phyloP scores from a whole-genome alignment of 306 rosid genomes.

The Begonia loranthoides region DNA sequence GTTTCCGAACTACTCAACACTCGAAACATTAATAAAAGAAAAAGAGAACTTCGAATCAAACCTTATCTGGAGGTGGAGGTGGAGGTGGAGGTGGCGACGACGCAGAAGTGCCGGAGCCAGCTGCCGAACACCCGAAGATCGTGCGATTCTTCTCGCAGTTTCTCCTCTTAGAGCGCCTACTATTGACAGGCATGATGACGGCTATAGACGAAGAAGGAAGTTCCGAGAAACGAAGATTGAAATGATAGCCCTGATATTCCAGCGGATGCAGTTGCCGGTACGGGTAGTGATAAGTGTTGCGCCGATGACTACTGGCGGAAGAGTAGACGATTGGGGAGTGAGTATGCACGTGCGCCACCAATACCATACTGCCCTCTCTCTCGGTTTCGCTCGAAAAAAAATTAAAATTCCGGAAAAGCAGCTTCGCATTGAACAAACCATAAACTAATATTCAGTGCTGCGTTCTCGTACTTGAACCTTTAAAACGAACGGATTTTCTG shows the following conservation, averaged over 20 bases:
- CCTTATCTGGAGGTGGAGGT: slow-evolving; percentile 15
- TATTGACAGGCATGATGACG: slow-evolving; percentile 10
- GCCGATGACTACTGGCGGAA: not conserved
- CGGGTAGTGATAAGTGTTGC: not conserved
- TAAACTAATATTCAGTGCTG: no score
- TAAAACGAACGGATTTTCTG: no score
- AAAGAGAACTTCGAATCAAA: not conserved
- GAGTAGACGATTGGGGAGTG: not conserved
- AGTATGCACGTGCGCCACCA: not conserved
- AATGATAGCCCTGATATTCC: slow-evolving; percentile 1
- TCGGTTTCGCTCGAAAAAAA: no score
- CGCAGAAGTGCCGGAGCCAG: slow-evolving; percentile 4
- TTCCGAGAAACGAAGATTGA: slow-evolving; percentile 5
- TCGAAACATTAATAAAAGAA: not conserved
- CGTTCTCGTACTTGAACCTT: no score
- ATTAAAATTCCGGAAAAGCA: no score
- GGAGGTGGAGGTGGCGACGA: not conserved
- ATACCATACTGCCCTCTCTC: no score
- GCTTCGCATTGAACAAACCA: no score
- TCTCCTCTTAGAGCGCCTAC: slow-evolving; percentile 14
- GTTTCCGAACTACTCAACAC: not conserved
- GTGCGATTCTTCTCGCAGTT: slow-evolving; percentile 7
- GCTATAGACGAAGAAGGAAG: slow-evolving; percentile 9
- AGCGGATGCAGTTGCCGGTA: not conserved
- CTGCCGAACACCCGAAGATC: slow-evolving; percentile 12